Conservation (phyloP, 495 filamentous ascomycete genomes). For the Hypoxylon trugodes region DNA sequence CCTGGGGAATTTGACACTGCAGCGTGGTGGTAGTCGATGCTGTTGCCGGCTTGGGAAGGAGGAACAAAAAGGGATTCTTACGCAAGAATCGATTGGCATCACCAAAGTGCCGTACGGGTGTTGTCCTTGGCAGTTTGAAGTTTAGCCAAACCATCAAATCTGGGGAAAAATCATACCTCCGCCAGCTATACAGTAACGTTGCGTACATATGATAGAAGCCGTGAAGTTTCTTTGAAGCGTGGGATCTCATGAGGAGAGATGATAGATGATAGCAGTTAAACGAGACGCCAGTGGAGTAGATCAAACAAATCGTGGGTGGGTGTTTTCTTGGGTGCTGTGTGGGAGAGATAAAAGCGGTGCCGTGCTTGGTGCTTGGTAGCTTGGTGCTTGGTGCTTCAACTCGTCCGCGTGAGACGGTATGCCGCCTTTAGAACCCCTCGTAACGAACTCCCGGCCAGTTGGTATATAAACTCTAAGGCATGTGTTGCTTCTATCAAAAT, state of each 20-base stretch:
- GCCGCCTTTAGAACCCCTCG: conserved; percentile 2
- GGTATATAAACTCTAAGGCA: conserved; percentile 9
- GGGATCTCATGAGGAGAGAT: conserved; percentile 5
- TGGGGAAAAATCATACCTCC: conserved; percentile 36
- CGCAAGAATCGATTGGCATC: conserved; percentile 12
- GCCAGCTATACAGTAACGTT: conserved; percentile 37
- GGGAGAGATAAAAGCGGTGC: conserved; percentile 15
- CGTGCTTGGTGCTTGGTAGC: no score
- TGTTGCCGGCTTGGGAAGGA: conserved; percentile 27
- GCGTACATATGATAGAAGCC: conserved; percentile 30
- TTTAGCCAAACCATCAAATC: conserved; percentile 43
- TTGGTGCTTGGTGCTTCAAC: no score
- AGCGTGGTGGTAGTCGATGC: conserved; percentile 29
- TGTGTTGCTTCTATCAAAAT: conserved; percentile 2
- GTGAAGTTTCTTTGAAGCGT: conserved; percentile 15
- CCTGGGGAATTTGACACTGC: conserved; percentile 12
- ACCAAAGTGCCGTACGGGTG: conserved; percentile 35
- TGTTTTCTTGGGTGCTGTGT: conserved; percentile 6
- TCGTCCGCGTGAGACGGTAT: conserved; percentile 12
- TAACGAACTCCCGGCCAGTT: conserved; percentile 19
- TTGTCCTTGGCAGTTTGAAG: conserved; percentile 42
- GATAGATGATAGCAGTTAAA: conserved; percentile 7
- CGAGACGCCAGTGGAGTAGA: conserved; percentile 34
- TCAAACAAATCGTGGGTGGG: conserved; percentile 25
- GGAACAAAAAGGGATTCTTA: conserved; percentile 5